These are phyloP conservation scores for Penicillium flavigenum DNA, from an alignment of 495 filamentous ascomycete species.

Conservation along the genomic window DNA sequence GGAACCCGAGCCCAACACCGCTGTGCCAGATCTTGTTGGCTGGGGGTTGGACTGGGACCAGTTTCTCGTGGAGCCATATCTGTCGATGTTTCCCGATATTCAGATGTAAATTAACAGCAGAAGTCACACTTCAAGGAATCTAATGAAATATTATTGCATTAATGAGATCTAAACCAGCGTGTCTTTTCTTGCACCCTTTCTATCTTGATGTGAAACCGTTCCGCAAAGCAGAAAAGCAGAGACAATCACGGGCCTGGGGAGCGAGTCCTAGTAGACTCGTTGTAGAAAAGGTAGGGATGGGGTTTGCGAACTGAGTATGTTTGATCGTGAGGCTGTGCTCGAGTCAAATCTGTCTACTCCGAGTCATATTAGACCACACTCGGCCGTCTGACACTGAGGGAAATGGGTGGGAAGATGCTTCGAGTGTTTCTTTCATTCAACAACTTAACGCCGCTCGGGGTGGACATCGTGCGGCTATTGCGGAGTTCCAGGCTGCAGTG, in stretches of 20 bases:
- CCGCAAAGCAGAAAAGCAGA: too few species aligned
- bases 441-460: constrained; percentile 1
- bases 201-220: too few species aligned
- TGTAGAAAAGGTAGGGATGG: too few species aligned
- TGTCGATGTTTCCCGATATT: too few species aligned
- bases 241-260: too few species aligned
- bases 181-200: too few species aligned
- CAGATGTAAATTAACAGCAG: too few species aligned
- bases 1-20: constrained; percentile 12
- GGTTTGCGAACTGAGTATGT: neutral
- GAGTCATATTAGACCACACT: neutral
- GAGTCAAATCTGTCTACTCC: neutral
- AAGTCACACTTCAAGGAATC: too few species aligned
- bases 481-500: neutral
- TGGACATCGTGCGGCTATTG: neutral
- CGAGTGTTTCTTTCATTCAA: neutral
- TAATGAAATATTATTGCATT: too few species aligned
- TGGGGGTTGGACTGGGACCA: constrained; percentile 34
- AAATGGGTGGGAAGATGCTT: neutral
- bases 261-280: too few species aligned
- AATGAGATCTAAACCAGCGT: too few species aligned
- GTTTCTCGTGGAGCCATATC: constrained; percentile 30
- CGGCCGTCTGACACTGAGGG: neutral
- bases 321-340: neutral
- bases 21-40: constrained; percentile 18